Base-by-base conservation (phyloP, 2,329 filamentous ascomycete species). In the Cercospora berteroae region DNA sequence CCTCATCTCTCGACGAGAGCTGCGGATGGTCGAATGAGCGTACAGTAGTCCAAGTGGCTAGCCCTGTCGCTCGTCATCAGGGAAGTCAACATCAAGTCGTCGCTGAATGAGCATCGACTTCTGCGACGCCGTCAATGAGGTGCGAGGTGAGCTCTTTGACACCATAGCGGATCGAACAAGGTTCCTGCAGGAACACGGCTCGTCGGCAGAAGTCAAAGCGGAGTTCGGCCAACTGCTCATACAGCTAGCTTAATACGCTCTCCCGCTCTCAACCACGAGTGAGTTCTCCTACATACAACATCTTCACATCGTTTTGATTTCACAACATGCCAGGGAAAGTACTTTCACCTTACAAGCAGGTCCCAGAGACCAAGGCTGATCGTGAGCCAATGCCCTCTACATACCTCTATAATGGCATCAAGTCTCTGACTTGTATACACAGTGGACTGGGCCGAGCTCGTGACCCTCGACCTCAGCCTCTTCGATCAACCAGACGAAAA, bases 401-500 rank as follows among this genome's bases (percentile, higher is more conserved):
- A 27, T 48, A n/a, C 9, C 29, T 25, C 33, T 23, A 1, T n/a
- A 2, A n/a, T 29, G 2, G 3, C 48, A 52, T 27, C 48, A 16
- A 5, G 20, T 25, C 16, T 16, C 48, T 52, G 48, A 52, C 20
- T n/a, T 52, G 48, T 52, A n/a, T 5, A 33, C 13, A 42, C 39
- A 71, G 70, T 72, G 48, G 70, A 72, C 60, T 88, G 85, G 83
- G 83, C 85, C 1, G 85, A 88, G 64, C 80, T 88, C 2, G 81
- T 84, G 4, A 87, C 84, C 0, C 80, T 88, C n/a, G 86, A 88
- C 65, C 79, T 88, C 1, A 81, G 81, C 55, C 81, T 81, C 48
- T 87, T 85, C 71, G 81, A 84, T 36, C 77, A 83, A 48, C 84
- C 84, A 0, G 83, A 82, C 0, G 85, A 85, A 5, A 87, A 87